Evolutionary conservation across 2,329 filamentous ascomycete genomes (phyloP), one percentile per base, ranked within the genome.

Genomic region (Fusarium sp.): DNA sequence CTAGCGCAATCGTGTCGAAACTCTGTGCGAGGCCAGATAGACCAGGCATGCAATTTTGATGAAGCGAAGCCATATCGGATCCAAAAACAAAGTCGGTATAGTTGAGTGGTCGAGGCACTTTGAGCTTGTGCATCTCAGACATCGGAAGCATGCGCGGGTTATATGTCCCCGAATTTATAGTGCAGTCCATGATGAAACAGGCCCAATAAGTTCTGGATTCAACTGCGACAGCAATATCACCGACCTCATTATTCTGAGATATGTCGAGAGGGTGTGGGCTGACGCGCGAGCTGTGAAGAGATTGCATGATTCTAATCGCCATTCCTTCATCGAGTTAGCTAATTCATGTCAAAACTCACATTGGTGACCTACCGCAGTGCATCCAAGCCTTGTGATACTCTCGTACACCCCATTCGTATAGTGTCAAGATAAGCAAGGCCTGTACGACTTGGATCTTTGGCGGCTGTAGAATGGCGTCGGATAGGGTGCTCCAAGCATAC

Each of bases 141-240:
- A 80, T 75, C 6, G 77, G 76, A 0, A 81, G 73, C 73, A 80
- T 79, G 6, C 76, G 78, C 0, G 79, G 78, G 9, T 79, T 79
- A 24, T 80, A 80, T 0, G 78, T 81, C 0, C 81, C 81, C 3
- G 80, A 83, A 38, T 80, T 80, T 38, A 84, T 76, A 51, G 82
- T 79, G 11, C 81, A 80, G 58, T 83, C 81, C 75, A 84, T 79
- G 31, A 84, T 78, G 54, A 83, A 83, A 62, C 82, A 84, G 0
- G 78, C 78, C 82, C 82, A 84, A 43, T 82, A 83, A 1, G 81
- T 82, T 2, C 82, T 70, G 4, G 79, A 80, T 38, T 81, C 76
- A 5, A 80, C 76, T 0, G 78, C 76, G 0, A 73, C 67, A 0
- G 71, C 57, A 6, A 73, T 56, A 5, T 57, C 46, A 3, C 64